These are phyloP conservation scores for Gossypium mustelinum DNA, from an alignment of 345 rosid genomes.

Conservation along the genomic window DNA sequence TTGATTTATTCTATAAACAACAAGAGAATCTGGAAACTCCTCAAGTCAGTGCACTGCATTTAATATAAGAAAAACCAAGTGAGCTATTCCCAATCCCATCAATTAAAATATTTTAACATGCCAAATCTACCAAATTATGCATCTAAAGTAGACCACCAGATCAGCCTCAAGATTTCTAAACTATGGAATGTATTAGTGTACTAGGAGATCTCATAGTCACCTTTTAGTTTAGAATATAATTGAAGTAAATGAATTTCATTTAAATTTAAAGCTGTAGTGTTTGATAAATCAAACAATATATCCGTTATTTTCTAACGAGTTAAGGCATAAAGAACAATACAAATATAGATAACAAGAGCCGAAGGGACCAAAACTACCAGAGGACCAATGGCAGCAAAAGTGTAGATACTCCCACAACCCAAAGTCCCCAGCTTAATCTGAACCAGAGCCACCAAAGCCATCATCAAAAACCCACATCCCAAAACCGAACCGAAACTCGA, in stretches of 20 bases:
- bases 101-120: too few species aligned
- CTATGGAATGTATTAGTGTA: neutral
- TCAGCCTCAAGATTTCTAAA: neutral
- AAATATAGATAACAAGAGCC: neutral
- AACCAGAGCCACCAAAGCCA: slow-evolving; percentile 68
- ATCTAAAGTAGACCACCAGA: neutral
- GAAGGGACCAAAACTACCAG: neutral
- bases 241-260: neutral
- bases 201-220: too few species aligned
- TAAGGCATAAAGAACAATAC: neutral
- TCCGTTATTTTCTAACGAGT: neutral
- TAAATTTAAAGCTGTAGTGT: neutral
- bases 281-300: neutral
- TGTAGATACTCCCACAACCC: slow-evolving; percentile 48
- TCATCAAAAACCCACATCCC: slow-evolving; percentile 63
- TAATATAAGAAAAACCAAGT: too few species aligned
- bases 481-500: slow-evolving; percentile 65
- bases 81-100: too few species aligned
- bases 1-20: too few species aligned
- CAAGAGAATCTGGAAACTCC: too few species aligned
- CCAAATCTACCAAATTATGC: slow-evolving; percentile 15
- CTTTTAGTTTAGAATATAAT: neutral
- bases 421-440: slow-evolving; percentile 73
- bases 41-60: too few species aligned
- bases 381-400: neutral